Conservation (phyloP, 768 basidiomycete genomes). For the Favolaschia claudopus region DNA sequence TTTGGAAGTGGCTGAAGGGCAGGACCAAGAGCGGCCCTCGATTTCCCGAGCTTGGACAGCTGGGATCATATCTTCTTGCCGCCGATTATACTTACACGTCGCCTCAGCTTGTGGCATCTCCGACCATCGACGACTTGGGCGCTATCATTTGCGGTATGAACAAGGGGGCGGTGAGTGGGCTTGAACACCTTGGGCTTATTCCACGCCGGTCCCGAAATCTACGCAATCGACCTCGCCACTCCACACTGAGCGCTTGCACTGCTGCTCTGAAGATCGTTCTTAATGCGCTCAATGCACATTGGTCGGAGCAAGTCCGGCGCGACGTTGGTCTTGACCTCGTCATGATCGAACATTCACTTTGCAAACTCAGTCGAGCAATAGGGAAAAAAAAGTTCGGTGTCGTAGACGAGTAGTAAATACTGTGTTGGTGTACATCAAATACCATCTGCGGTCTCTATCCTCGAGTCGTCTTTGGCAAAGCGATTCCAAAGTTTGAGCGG, state of each 20-base stretch:
- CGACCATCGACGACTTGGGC: background rate
- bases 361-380: constrained; percentile 1
- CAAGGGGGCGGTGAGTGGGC: background rate
- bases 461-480: too few relatives aligned
- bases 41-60: background rate
- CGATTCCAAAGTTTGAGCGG: too few relatives aligned
- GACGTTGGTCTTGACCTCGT: background rate
- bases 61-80: background rate
- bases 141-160: background rate
- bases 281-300: background rate
- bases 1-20: background rate
- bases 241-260: background rate
- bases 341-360: constrained; percentile 9
- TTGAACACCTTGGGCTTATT: constrained; percentile 4
- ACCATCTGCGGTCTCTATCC: too few relatives aligned
- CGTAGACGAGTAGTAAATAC: too few relatives aligned
- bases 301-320: background rate
- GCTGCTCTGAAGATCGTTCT: background rate
- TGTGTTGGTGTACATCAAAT: too few relatives aligned
- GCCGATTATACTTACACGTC: constrained; percentile 9
- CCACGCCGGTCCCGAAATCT: background rate
- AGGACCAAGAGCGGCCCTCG: background rate
- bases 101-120: background rate
- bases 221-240: background rate
- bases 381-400: too few relatives aligned